Percentiles rank a stretch among this genome's conserved stretches.
phyloP scores from a whole-genome alignment of 352 stramenopile genomes.

The Phytophthora meadii region DNA sequence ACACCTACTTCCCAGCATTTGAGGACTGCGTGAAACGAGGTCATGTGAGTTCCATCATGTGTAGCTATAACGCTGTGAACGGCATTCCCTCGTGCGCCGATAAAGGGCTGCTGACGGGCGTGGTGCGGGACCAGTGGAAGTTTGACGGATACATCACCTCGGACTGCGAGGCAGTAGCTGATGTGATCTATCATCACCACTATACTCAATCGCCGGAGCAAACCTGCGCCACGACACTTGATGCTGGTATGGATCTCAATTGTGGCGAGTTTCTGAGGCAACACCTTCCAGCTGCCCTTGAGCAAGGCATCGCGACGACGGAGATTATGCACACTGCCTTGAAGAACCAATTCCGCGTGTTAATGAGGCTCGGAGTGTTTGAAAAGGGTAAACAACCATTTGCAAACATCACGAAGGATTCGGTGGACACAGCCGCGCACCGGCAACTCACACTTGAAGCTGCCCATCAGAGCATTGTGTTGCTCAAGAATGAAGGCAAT shows the following conservation, averaged over 20 bases:
- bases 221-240: slow-evolving; percentile 65
- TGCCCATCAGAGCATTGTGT: slow-evolving; percentile 77
- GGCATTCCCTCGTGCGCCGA: slow-evolving; percentile 92
- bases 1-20: slow-evolving; percentile 92
- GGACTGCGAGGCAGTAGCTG: slow-evolving; percentile 90
- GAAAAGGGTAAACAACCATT: slow-evolving; percentile 77
- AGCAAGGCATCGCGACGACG: slow-evolving; percentile 65
- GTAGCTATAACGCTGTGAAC: slow-evolving; percentile 96
- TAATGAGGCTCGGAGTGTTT: slow-evolving; percentile 92
- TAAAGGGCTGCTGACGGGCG: slow-evolving; percentile 71
- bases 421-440: slow-evolving; percentile 65
- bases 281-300: slow-evolving; percentile 70
- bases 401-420: slow-evolving; percentile 49
- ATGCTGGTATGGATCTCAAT: slow-evolving; percentile 87
- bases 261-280: slow-evolving; percentile 76
- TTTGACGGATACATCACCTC: slow-evolving; percentile 94
- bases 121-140: slow-evolving; percentile 85
- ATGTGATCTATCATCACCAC: slow-evolving; percentile 81
- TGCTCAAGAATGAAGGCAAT: slow-evolving; percentile 89
- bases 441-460: slow-evolving; percentile 68
- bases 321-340: slow-evolving; percentile 72
- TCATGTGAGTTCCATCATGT: slow-evolving; percentile 91
- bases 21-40: slow-evolving; percentile 83
- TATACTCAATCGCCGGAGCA: slow-evolving; percentile 71
- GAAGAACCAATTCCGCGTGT: slow-evolving; percentile 80